Percentiles rank a stretch among this genome's conserved stretches.
Conservation (phyloP, 2,329 filamentous ascomycete genomes). For the Xylaria digitata region DNA sequence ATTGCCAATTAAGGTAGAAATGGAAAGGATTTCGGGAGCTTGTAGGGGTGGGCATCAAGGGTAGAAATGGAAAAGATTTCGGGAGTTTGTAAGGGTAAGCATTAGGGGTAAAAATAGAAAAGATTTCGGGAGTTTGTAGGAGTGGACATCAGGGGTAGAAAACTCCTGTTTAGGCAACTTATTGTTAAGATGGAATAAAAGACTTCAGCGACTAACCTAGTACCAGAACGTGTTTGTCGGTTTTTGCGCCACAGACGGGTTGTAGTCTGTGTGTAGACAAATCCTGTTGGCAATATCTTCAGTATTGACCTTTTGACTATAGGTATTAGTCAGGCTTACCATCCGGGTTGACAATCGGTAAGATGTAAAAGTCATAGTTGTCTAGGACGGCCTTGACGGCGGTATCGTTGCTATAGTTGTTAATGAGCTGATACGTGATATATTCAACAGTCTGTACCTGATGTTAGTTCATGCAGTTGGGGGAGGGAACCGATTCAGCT, state of each 20-base stretch:
- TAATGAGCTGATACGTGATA: conserved; percentile 59
- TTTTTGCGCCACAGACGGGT: conserved; percentile 67
- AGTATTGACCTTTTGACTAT: background rate
- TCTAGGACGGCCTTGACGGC: conserved; percentile 60
- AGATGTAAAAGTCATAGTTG: conserved; percentile 69
- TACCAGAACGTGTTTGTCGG: conserved; percentile 55
- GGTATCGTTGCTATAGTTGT: conserved; percentile 56
- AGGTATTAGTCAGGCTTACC: conserved; percentile 48
- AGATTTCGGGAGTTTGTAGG: too few species aligned
- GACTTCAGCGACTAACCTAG: conserved; percentile 13
- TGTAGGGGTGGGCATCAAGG: too few species aligned
- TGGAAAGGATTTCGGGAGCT: too few species aligned
- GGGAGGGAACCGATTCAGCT: background rate
- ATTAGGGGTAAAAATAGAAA: too few species aligned
- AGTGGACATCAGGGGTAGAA: too few species aligned
- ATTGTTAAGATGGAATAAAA: too few species aligned
- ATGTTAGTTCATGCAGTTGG: conserved; percentile 23
- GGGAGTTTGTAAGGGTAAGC: too few species aligned
- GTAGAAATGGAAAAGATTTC: too few species aligned
- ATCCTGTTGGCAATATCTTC: conserved; percentile 52
- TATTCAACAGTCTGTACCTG: conserved; percentile 57
- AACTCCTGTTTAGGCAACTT: too few species aligned
- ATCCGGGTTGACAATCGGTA: conserved; percentile 66
- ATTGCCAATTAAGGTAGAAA: background rate
- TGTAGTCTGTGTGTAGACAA: conserved; percentile 62